Conservation (phyloP, 495 filamentous ascomycete species). For the Wilcoxina mikolae region DNA sequence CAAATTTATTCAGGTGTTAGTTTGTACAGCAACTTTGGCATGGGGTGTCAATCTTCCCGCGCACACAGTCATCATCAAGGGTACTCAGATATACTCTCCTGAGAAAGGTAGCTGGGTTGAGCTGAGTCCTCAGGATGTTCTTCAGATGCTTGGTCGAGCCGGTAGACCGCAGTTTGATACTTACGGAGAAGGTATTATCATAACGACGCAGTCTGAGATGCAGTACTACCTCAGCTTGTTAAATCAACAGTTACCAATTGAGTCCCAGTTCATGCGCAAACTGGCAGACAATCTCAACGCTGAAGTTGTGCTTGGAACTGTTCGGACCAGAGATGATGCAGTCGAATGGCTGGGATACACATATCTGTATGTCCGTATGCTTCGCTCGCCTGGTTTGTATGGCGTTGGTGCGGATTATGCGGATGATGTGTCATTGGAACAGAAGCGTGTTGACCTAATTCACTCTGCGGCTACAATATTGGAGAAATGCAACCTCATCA, state of each 20-base stretch:
- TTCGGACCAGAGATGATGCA: constrained; percentile 84
- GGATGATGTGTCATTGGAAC: constrained; percentile 77
- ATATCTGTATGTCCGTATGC: constrained; percentile 95
- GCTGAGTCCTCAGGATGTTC: constrained; percentile 87
- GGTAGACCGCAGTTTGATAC: constrained; percentile 95
- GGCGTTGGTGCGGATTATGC: constrained; percentile 93
- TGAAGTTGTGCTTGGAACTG: constrained; percentile 87
- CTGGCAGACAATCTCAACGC: constrained; percentile 95
- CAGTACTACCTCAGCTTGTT: constrained; percentile 93
- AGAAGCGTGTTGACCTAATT: constrained; percentile 89
- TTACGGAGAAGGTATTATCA: constrained; percentile 96
- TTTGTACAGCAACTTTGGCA: constrained; percentile 88
- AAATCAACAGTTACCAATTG: constrained; percentile 94
- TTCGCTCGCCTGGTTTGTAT: constrained; percentile 88
- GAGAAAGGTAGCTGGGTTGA: constrained; percentile 99
- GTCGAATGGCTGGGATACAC: constrained; percentile 99
- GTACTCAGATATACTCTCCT: constrained; percentile 92
- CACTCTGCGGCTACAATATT: constrained; percentile 84
- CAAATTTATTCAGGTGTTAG: constrained; percentile 82
- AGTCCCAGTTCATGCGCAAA: constrained; percentile 87
- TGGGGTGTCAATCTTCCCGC: constrained; percentile 95
- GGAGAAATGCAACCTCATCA: constrained; percentile 74
- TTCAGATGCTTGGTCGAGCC: constrained; percentile 97
- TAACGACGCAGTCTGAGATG: constrained; percentile 85
- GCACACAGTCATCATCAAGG: constrained; percentile 93